phyloP scores from a whole-genome alignment of 179 eudicot genomes.

The Vitellaria paradoxa region DNA sequence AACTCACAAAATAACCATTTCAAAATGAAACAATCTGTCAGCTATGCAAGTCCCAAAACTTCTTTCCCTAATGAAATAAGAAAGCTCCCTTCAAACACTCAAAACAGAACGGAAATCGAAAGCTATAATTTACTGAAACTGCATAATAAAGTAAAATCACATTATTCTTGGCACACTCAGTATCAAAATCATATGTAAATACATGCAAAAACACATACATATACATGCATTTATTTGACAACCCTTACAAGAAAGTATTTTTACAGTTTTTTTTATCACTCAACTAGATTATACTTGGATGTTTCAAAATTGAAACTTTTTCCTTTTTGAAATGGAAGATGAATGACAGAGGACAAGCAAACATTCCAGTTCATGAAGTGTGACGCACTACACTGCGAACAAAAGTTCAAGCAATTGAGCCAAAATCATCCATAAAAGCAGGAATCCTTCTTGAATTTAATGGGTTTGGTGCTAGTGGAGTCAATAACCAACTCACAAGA shows the following conservation, averaged over 20 bases:
- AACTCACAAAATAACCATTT: too few relatives aligned
- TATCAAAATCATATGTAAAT: background rate
- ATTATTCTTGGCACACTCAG: too few relatives aligned
- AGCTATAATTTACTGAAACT: too few relatives aligned
- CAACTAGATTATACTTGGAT: too few relatives aligned
- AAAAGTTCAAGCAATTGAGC: background rate
- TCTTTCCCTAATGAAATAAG: too few relatives aligned
- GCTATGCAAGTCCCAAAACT: too few relatives aligned
- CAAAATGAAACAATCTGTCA: too few relatives aligned
- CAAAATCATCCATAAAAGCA: conserved; percentile 44
- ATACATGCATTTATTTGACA: background rate
- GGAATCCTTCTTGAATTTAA: conserved; percentile 64
- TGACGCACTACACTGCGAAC: background rate
- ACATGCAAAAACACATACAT: background rate
- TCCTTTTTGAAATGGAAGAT: background rate
- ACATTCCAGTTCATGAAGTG: background rate
- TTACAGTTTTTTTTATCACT: background rate
- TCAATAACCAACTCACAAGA: conserved; percentile 62
- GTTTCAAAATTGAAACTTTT: conserved; percentile 7
- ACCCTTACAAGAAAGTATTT: background rate
- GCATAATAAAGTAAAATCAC: too few relatives aligned
- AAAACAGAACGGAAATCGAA: too few relatives aligned
- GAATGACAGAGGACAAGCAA: background rate
- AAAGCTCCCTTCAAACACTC: too few relatives aligned
- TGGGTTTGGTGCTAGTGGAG: conserved; percentile 60